Base-by-base conservation (phyloP, 2,329 filamentous ascomycete genomes). In the Pseudodiploospora longispora region DNA sequence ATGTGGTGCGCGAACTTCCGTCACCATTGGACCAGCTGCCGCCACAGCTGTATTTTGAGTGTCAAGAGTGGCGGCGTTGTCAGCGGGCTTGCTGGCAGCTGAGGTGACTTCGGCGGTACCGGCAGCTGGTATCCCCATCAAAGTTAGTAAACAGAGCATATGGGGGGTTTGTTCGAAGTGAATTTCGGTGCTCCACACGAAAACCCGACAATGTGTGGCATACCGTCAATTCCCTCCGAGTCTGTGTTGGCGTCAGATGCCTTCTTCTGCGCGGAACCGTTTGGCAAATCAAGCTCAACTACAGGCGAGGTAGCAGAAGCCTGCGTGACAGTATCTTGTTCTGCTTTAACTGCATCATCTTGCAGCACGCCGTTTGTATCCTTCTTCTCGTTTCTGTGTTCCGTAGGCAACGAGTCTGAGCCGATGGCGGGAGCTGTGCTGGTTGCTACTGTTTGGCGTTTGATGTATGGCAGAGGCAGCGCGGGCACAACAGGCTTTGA, bases 401-500 rank as follows among this genome's bases (percentile, higher is more conserved):
- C 31, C 32, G 42, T 30, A 38, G 12, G 34, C 33, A 27, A 29
- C 42, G 42, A 36, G 28, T 47, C 43, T 41, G 46, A 35, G 44
- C 41, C 38, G 27, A 52, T 44, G 44, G 52, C 52, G 28, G 57
- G 49, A 44, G 61, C 55, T 41, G 56, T 30, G 60, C 57, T 33
- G 61, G 56, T 27, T 8, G 59, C 54, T 33, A 62, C 59, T 45
- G 60, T 59, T 51, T 66, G 59, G 44, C 64, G 63, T 51, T 65
- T 68, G 41, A 63, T 56, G 48, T 65, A 59, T 12, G 62, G 62
- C 48, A 68, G 51, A 40, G 66, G 66, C 38, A 68, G 60, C 44
- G 59, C 66, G 47, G 66, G 65, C 45, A 63, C 54, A 35, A 68
- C 57, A 39, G 61, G 56, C 50, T 62, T 64, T 46, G 56, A 48